These are phyloP conservation scores for Podospora pseudopauciseta DNA, from an alignment of 495 filamentous ascomycete species.

Conservation along the genomic window DNA sequence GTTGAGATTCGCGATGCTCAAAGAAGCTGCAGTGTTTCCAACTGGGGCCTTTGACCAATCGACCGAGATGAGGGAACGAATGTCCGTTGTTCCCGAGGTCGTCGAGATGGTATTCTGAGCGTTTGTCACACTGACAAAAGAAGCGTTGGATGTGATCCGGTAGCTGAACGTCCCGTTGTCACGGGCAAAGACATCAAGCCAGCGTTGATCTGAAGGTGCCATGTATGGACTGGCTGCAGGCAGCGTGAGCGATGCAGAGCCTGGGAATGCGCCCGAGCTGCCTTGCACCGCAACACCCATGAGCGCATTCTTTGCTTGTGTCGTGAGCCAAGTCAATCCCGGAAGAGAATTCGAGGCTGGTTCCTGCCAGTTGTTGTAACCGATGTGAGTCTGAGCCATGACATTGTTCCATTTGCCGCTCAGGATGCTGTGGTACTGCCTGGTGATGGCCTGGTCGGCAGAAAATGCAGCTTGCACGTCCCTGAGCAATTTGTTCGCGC, in stretches of 20 bases:
- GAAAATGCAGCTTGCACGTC: conserved; percentile 52
- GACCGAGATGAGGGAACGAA: conserved; percentile 48
- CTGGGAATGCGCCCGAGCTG: conserved; percentile 48
- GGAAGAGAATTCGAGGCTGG: conserved; percentile 54
- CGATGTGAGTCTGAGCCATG: conserved; percentile 34
- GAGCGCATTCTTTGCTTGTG: conserved; percentile 45
- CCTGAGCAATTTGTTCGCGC: conserved; percentile 47
- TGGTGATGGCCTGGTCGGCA: conserved; percentile 51
- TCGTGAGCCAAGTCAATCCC: conserved; percentile 39
- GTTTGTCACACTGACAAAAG: conserved; percentile 50
- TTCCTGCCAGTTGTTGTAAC: conserved; percentile 51
- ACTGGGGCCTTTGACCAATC: conserved; percentile 52
- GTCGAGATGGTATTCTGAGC: conserved; percentile 41
- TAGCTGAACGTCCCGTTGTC: conserved; percentile 52
- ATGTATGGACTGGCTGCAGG: conserved; percentile 52
- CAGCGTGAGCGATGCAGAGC: conserved; percentile 43
- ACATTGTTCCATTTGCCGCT: conserved; percentile 61
- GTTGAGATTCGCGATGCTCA: conserved; percentile 42
- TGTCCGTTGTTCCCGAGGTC: conserved; percentile 38
- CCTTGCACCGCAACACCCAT: conserved; percentile 57
- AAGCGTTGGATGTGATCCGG: conserved; percentile 42
- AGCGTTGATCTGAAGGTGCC: conserved; percentile 39
- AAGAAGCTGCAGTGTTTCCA: conserved; percentile 38
- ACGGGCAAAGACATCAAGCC: conserved; percentile 56
- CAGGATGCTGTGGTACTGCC: conserved; percentile 53